Percentiles rank a stretch among this genome's conserved stretches.
Evolutionary conservation across 1,139 yeast genomes (phyloP).

Genomic region (Debaryomyces coudertii): DNA sequence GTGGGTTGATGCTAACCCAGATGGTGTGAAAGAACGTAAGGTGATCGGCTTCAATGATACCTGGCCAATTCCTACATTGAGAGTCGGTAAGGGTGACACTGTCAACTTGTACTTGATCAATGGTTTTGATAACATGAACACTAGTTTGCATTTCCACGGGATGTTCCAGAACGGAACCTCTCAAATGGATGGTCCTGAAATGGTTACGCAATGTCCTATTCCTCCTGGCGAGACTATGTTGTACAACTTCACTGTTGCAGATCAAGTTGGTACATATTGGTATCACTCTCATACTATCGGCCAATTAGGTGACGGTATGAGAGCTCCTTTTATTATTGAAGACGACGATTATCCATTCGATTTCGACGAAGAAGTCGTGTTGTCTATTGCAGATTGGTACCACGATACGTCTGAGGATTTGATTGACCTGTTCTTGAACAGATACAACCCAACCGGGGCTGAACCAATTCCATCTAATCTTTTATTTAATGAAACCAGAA

Average conservation of each 20-base stretch:
- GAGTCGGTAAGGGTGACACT: slow-evolving; percentile 65
- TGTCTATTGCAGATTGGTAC: slow-evolving; percentile 66
- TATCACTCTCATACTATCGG: slow-evolving; percentile 81
- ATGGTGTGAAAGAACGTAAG: slow-evolving; percentile 51
- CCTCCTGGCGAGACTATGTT: slow-evolving; percentile 64
- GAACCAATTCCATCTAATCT: slow-evolving; percentile 76
- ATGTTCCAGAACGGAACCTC: slow-evolving; percentile 61
- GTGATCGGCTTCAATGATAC: slow-evolving; percentile 69
- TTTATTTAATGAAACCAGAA: slow-evolving; percentile 65
- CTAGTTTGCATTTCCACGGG: slow-evolving; percentile 80
- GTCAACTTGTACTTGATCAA: slow-evolving; percentile 61
- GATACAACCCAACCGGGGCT: slow-evolving; percentile 81
- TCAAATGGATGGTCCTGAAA: slow-evolving; percentile 79
- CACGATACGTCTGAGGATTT: slow-evolving; percentile 53
- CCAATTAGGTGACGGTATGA: slow-evolving; percentile 77
- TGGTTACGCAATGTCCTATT: slow-evolving; percentile 78
- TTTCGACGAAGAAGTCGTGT: slow-evolving; percentile 62
- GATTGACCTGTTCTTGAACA: slow-evolving; percentile 50
- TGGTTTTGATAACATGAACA: slow-evolving; percentile 54
- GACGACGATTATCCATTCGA: slow-evolving; percentile 58
- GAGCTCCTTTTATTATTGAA: slow-evolving; percentile 72
- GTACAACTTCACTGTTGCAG: slow-evolving; percentile 65
- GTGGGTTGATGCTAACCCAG: slow-evolving; percentile 67
- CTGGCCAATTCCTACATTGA: slow-evolving; percentile 76
- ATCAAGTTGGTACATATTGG: slow-evolving; percentile 79